phyloP scores from a whole-genome alignment of 163 green algal species.

The Chloromonas sp. region DNA sequence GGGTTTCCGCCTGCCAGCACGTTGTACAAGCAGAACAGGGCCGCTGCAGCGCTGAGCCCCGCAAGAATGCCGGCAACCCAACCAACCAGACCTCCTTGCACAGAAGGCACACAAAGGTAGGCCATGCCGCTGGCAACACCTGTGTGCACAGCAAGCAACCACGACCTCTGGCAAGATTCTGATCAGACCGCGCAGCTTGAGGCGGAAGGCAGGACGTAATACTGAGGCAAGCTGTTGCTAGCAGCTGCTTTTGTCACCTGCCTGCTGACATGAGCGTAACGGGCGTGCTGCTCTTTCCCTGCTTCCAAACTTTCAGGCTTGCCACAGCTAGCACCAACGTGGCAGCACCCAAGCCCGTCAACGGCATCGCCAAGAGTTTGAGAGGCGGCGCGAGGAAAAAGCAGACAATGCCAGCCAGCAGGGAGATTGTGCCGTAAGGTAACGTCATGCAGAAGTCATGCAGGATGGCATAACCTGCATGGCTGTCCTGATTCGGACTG shows the following conservation, averaged over 20 bases:
- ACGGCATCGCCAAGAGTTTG: constrained; percentile 5
- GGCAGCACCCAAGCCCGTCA: constrained; percentile 21
- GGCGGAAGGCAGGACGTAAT: no score
- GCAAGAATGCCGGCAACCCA: constrained; percentile 33
- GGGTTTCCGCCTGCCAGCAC: constrained; percentile 69
- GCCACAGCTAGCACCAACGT: constrained; percentile 34
- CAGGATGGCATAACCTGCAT: constrained; percentile 55
- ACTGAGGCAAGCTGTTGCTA: no score
- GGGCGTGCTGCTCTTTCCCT: constrained; percentile 12
- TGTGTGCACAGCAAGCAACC: no score
- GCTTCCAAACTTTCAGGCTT: constrained; percentile 50
- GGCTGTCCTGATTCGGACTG: constrained; percentile 4
- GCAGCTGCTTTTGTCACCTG: background rate
- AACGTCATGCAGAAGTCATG: constrained; percentile 84
- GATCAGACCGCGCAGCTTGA: no score
- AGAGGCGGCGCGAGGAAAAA: constrained; percentile 16
- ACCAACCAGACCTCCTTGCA: constrained; percentile 1
- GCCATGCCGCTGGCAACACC: no score
- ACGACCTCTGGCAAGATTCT: no score
- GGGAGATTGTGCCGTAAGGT: constrained; percentile 52
- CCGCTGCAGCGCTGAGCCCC: constrained; percentile 33
- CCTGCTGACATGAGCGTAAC: constrained; percentile 41
- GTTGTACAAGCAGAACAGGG: constrained; percentile 71
- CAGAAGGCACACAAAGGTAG: no score
- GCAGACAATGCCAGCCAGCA: constrained; percentile 36